Evolutionary conservation across 1,139 yeast species (phyloP).

Genomic region (Blastobotrys raffinosifermentans): DNA sequence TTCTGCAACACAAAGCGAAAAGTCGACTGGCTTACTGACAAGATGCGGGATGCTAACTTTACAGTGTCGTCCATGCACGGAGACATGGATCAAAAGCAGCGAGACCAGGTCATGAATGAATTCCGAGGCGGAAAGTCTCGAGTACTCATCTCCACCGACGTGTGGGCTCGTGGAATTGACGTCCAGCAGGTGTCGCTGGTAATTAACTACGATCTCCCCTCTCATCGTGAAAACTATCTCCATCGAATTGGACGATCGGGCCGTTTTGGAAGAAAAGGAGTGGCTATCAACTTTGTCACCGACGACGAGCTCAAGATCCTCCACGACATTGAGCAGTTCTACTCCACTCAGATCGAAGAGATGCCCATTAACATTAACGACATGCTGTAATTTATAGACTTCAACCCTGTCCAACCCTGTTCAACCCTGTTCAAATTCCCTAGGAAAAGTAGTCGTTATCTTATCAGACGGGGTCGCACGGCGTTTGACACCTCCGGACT

Average conservation of each 20-base stretch:
- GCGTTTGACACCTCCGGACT: too few relatives aligned
- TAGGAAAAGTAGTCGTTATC: too few relatives aligned
- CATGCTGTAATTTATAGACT: constrained; percentile 38
- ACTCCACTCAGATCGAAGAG: constrained; percentile 97
- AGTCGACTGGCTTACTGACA: constrained; percentile 90
- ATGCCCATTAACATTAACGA: constrained; percentile 93
- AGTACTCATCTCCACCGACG: constrained; percentile 93
- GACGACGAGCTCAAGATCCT: constrained; percentile 84
- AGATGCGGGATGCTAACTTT: constrained; percentile 79
- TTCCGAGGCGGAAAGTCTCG: constrained; percentile 98
- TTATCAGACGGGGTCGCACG: too few relatives aligned
- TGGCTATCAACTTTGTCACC: constrained; percentile 96
- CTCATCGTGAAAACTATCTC: constrained; percentile 96
- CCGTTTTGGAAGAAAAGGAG: constrained; percentile 99
- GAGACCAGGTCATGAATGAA: constrained; percentile 98
- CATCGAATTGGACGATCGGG: constrained; percentile 99
- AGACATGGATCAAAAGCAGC: constrained; percentile 92
- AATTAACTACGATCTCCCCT: constrained; percentile 95
- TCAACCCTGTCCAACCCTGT: too few relatives aligned
- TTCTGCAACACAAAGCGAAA: constrained; percentile 99
- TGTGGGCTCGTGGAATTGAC: constrained; percentile 99
- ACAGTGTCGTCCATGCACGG: constrained; percentile 98
- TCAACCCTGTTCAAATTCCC: too few relatives aligned
- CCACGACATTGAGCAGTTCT: constrained; percentile 97
- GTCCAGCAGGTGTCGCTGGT: constrained; percentile 98